A percentile compares a stretch with the other conserved stretches of the same genome.
These are phyloP conservation scores for Rasamsonia emersonii DNA, from an alignment of 2,329 filamentous ascomycete species.

Conservation along the genomic window DNA sequence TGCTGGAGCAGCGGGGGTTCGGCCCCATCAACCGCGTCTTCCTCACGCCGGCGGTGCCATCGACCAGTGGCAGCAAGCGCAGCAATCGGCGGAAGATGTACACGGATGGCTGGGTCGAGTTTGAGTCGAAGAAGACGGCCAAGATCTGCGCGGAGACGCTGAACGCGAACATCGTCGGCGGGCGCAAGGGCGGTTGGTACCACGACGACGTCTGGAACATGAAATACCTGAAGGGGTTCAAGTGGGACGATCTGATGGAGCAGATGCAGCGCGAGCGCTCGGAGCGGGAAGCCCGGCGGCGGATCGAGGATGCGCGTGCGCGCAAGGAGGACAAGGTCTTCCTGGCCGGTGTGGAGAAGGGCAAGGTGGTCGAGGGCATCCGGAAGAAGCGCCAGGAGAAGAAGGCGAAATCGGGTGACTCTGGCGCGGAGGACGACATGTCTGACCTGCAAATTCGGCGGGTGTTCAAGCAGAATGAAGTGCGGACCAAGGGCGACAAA, in stretches of 20 bases:
- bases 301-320: constrained; percentile 35
- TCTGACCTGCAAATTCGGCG: constrained; percentile 19
- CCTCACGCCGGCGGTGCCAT: constrained; percentile 29
- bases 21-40: constrained; percentile 36
- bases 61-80: constrained; percentile 14
- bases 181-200: constrained; percentile 37
- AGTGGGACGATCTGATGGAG: constrained; percentile 39
- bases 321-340: constrained; percentile 38
- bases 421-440: constrained; percentile 9
- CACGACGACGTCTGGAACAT: constrained; percentile 41
- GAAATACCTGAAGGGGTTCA: constrained; percentile 36
- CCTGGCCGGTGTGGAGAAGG: constrained; percentile 33
- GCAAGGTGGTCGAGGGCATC: constrained; percentile 35
- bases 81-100: constrained; percentile 37
- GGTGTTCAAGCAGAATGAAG: constrained; percentile 37
- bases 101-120: constrained; percentile 40
- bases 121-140: constrained; percentile 36
- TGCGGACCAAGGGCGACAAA: constrained; percentile 17
- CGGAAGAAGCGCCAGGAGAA: constrained; percentile 36
- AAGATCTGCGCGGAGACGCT: constrained; percentile 38
- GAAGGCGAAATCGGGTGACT: constrained; percentile 20
- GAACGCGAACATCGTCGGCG: constrained; percentile 36
- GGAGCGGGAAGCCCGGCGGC: constrained; percentile 32
- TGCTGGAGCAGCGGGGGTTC: constrained; percentile 34
- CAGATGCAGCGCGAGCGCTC: constrained; percentile 34